phyloP scores from a whole-genome alignment of 2,329 filamentous ascomycete genomes.

The Nothophoma quercina region DNA sequence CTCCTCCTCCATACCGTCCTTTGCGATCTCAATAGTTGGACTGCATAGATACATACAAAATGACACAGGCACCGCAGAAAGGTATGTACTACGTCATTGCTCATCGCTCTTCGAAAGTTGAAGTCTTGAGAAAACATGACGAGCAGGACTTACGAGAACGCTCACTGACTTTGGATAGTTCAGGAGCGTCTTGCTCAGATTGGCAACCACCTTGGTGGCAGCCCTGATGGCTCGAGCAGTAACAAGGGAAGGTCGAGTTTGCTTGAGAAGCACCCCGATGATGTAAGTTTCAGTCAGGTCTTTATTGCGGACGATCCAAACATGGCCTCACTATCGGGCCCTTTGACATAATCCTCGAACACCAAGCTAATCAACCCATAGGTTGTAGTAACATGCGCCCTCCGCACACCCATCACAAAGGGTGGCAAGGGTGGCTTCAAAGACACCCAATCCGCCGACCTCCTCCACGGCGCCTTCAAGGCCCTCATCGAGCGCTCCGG shows the following conservation, averaged over 20 bases:
- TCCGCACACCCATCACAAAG: constrained; percentile 91
- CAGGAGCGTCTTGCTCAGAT: constrained; percentile 68
- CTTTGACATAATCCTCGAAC: too few relatives aligned
- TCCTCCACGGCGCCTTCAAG: constrained; percentile 84
- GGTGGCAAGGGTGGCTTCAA: constrained; percentile 95
- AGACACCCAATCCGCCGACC: constrained; percentile 86
- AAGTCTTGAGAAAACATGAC: background rate
- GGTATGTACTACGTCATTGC: constrained; percentile 11
- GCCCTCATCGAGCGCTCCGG: constrained; percentile 82
- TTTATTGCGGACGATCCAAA: too few relatives aligned
- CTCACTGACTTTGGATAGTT: constrained; percentile 50
- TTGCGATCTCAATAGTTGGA: background rate
- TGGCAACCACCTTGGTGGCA: constrained; percentile 60
- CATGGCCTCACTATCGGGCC: too few relatives aligned
- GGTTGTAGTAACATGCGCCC: constrained; percentile 89
- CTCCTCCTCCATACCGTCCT: too few relatives aligned
- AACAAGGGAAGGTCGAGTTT: constrained; percentile 53
- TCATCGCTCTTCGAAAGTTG: background rate
- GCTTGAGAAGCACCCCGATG: constrained; percentile 65
- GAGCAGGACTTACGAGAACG: too few relatives aligned
- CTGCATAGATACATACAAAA: constrained; percentile 1
- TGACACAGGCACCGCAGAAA: constrained; percentile 21
- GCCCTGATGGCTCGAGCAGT: constrained; percentile 11
- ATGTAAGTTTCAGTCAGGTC: constrained; percentile 54
- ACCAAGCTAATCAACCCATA: constrained; percentile 21